Conservation (phyloP, 1,139 yeast genomes). For the Saccharomyces hybrid region DNA sequence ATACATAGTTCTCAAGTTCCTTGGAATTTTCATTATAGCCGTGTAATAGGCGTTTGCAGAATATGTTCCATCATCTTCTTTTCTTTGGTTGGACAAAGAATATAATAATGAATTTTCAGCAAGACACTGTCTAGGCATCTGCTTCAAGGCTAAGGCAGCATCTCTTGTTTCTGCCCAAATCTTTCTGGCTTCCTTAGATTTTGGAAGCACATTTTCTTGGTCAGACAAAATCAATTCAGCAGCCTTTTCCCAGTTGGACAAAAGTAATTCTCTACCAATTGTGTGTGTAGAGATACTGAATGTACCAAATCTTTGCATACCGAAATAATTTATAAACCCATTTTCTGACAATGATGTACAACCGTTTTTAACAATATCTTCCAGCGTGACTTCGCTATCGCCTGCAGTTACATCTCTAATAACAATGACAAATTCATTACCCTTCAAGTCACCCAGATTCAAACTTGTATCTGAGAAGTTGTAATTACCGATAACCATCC, state of each 20-base stretch:
- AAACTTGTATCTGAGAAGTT: slow-evolving; percentile 56
- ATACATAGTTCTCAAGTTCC: slow-evolving; percentile 88
- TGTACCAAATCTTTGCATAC: slow-evolving; percentile 97
- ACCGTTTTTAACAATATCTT: slow-evolving; percentile 43
- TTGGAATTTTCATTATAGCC: slow-evolving; percentile 86
- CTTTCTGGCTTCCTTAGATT: slow-evolving; percentile 70
- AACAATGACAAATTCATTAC: slow-evolving; percentile 82
- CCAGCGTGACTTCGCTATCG: slow-evolving; percentile 26
- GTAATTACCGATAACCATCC: slow-evolving; percentile 72
- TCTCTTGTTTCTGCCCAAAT: slow-evolving; percentile 74
- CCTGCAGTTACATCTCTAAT: slow-evolving; percentile 55
- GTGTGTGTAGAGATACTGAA: slow-evolving; percentile 86
- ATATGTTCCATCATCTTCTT: slow-evolving; percentile 42
- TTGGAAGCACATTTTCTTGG: slow-evolving; percentile 78
- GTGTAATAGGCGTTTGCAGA: slow-evolving; percentile 51
- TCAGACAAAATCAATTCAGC: slow-evolving; percentile 73
- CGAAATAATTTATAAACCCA: slow-evolving; percentile 90
- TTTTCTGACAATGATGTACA: slow-evolving; percentile 50
- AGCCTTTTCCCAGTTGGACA: slow-evolving; percentile 73
- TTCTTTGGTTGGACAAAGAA: slow-evolving; percentile 43
- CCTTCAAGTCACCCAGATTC: slow-evolving; percentile 73
- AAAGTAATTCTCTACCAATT: slow-evolving; percentile 65
- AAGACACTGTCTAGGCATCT: slow-evolving; percentile 80
- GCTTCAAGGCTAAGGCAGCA: slow-evolving; percentile 53
- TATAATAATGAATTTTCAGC: slow-evolving; percentile 76